Evolutionary conservation across 768 basidiomycete genomes (phyloP).

Genomic region (Trametopsis cervina): DNA sequence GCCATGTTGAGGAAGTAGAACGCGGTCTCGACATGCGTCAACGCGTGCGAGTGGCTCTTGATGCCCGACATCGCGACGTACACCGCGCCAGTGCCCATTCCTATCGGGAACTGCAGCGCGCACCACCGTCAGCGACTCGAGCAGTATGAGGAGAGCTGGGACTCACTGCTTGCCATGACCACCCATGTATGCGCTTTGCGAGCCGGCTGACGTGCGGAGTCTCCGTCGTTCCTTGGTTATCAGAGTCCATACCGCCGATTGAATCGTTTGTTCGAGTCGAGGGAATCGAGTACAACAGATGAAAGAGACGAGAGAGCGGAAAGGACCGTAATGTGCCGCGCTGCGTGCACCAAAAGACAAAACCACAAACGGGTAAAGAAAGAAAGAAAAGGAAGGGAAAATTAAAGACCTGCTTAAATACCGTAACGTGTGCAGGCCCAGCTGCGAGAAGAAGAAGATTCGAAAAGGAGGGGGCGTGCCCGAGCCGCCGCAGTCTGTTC

Average conservation of each 20-base stretch:
- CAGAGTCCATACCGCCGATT: not conserved
- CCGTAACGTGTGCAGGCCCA: not conserved
- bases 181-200: constrained; percentile 39
- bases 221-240: not conserved
- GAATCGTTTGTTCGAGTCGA: not conserved
- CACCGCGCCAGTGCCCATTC: constrained; percentile 43
- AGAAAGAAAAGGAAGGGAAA: not conserved
- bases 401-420: not conserved
- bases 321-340: constrained; percentile 1
- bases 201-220: constrained; percentile 18
- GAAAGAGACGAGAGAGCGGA: not conserved
- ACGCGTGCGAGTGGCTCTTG: constrained; percentile 25
- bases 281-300: not conserved
- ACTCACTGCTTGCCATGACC: constrained; percentile 43
- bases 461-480: not conserved
- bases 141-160: not conserved
- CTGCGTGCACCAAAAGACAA: not conserved
- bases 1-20: constrained; percentile 41
- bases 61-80: constrained; percentile 38
- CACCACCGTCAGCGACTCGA: constrained; percentile 15
- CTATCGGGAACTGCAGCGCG: constrained; percentile 36
- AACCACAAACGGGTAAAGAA: not conserved
- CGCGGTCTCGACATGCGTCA: constrained; percentile 31
- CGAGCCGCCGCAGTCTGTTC: not conserved
- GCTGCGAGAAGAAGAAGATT: not conserved